Evolutionary conservation across 2,329 filamentous ascomycete genomes (phyloP).

Genomic region (Diaporthe ampelina): DNA sequence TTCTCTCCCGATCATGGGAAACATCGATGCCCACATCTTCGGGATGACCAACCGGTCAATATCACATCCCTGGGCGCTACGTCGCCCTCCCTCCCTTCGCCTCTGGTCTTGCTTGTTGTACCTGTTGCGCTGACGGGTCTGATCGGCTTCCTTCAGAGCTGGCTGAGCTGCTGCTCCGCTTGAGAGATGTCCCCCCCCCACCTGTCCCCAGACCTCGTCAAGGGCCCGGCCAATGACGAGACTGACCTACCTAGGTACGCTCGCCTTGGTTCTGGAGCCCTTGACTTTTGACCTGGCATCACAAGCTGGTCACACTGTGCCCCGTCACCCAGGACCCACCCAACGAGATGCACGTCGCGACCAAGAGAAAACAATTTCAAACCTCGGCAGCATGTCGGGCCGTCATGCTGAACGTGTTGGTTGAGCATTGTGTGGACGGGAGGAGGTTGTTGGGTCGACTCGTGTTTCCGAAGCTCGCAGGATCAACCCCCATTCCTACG

Average conservation of each 20-base stretch:
- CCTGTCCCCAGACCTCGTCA: conserved; percentile 12
- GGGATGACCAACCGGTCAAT: conserved; percentile 20
- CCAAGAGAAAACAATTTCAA: background rate
- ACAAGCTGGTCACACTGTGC: conserved; percentile 23
- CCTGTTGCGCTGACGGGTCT: background rate
- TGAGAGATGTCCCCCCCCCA: background rate
- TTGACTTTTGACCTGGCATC: conserved; percentile 2
- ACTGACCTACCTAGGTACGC: background rate
- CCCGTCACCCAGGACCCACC: background rate
- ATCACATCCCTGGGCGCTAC: conserved; percentile 5
- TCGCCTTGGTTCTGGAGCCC: background rate
- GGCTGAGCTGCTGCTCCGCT: background rate
- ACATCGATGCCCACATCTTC: conserved; percentile 19
- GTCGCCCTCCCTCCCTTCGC: background rate
- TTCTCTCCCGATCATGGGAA: conserved; percentile 10
- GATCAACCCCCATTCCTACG: conserved; percentile 21
- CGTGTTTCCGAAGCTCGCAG: background rate
- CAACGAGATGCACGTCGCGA: background rate
- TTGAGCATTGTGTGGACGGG: background rate
- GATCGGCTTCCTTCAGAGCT: no score
- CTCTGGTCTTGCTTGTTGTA: no score
- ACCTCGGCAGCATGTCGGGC: conserved; percentile 9
- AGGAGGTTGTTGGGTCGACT: conserved; percentile 4
- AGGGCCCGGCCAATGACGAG: conserved; percentile 2
- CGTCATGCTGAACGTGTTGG: conserved; percentile 1